Base-by-base conservation (phyloP, 2,329 filamentous ascomycete genomes). In the Fusarium sp. region DNA sequence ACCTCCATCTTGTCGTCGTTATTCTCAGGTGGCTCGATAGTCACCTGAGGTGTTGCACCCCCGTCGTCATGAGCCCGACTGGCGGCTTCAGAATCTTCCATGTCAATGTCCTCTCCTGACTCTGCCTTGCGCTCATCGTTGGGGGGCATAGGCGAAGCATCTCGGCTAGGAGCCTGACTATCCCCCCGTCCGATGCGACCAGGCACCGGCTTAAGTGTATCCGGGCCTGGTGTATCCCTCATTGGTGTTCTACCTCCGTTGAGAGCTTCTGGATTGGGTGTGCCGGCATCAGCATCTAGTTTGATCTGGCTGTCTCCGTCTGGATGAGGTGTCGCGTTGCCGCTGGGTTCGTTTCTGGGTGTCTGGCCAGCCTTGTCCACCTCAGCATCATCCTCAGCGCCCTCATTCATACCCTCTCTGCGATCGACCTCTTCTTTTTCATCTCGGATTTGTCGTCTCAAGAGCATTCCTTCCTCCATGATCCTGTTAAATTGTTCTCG, bases 361-460 rank as follows among this genome's bases (percentile, higher is more conserved):
- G 85, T 88, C 44, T 83, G 81, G 13, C 83, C 86, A 3, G 79
- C 81, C 33, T 79, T 76, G 22, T 81, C 78, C 5, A 80, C 80
- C 56, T 86, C 86, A 7, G 79, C 86, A 15, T 85, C 84, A 31
- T 90, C 89, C 71, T 91, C 90, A 17, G 84, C 87, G 47, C 89
- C 90, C 69, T 89, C 89, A 58, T 89, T 87, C 89, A 94, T 94
- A 31, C 93, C 94, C 79, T 97, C 94, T 56, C 94, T 88, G 42
- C 93, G 85, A 80, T 97, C 94, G 0, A 96, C 93, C 80, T 97
- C 94, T 78, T 97, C 94, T 81, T 97, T 97, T 84, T 98, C 95
- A 75, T 97, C 94, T 64, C 94, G 90, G 75, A 98, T 97, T 78
- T 97, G 85, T 49, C 93, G 87, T 60, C 94, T 85, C 78, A 98